Evolutionary conservation across 768 basidiomycete genomes (phyloP), one percentile per base, ranked within the genome.

Genomic region (Russula sp.): DNA sequence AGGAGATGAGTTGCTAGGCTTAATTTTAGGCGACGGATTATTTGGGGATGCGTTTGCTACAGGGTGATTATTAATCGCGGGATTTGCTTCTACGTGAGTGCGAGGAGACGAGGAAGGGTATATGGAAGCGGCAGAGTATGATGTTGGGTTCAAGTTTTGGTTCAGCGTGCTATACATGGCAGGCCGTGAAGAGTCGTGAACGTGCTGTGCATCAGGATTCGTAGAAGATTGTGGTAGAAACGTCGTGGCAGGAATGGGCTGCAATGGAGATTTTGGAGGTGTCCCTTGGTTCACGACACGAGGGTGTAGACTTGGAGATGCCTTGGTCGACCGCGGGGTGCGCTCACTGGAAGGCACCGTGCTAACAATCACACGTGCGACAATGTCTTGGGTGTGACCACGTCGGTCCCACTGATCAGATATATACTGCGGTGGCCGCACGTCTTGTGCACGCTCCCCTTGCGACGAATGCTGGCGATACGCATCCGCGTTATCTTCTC

Each of bases 101-200:
- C 61, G 67, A 35, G 57, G 44, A 27, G 61, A 52, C 22, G 59
- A 47, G 31, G 65, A 58, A 22, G 65, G 67, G 65, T 68, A 68
- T 68, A 57, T 48, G 20, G 53, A 45, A 10, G 65, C 27, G 47
- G 57, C 55, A 44, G 65, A 65, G 65, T 68, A 68, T 66, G 61
- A 31, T 42, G 65, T 51, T 40, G 62, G 6, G 35, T 35, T 62
- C 56, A 35, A 47, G 44, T 66, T 67, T 49, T 61, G 64, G 20
- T 47, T 50, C 22, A 40, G n/a, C 44, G 31, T 45, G 44, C 37
- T 58, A 18, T 59, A 44, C 35, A 31, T 47, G 37, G 56, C 56
- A 61, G 62, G 54, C 18, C 62, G 67, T 61, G 67, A 68, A 31
- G 58, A 27, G 34, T 68, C 67, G 48, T 68, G 55, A 61, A 50